Conservation (phyloP, 441 rosid species). For the Populus hybrid region DNA sequence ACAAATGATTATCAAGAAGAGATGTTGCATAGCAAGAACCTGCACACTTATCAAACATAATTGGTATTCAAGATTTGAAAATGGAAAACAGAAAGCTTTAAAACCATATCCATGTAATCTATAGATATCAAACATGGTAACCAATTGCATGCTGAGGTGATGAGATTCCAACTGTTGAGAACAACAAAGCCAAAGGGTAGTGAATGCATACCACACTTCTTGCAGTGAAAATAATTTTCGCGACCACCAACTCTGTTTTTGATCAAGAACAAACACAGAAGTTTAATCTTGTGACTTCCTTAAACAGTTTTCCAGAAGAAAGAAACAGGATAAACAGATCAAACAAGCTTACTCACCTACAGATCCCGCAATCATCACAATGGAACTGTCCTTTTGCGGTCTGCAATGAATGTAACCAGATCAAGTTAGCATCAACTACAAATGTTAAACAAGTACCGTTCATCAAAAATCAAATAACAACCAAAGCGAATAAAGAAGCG, state of each 20-base stretch:
- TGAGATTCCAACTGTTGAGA: not conserved
- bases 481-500: not conserved
- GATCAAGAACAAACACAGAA: not conserved
- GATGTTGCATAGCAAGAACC: constrained; percentile 76
- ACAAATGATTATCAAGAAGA: constrained; percentile 70
- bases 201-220: constrained; percentile 73
- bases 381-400: constrained; percentile 73
- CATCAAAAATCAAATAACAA: constrained; percentile 5
- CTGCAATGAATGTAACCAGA: constrained; percentile 33
- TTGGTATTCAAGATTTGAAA: not conserved
- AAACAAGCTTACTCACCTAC: constrained; percentile 50
- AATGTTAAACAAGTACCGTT: constrained; percentile 9
- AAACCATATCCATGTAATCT: not conserved
- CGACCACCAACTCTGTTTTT: constrained; percentile 77
- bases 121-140: not conserved
- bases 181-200: not conserved
- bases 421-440: constrained; percentile 11
- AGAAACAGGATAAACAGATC: not conserved
- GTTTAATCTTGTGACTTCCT: not conserved
- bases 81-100: too few relatives aligned
- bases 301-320: not conserved
- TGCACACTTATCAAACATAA: constrained; percentile 18
- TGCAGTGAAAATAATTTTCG: constrained; percentile 84
- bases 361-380: constrained; percentile 96
- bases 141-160: not conserved